Evolutionary conservation across 169 alveolate genomes (phyloP).

Genomic region (Plasmodium coatneyi): DNA sequence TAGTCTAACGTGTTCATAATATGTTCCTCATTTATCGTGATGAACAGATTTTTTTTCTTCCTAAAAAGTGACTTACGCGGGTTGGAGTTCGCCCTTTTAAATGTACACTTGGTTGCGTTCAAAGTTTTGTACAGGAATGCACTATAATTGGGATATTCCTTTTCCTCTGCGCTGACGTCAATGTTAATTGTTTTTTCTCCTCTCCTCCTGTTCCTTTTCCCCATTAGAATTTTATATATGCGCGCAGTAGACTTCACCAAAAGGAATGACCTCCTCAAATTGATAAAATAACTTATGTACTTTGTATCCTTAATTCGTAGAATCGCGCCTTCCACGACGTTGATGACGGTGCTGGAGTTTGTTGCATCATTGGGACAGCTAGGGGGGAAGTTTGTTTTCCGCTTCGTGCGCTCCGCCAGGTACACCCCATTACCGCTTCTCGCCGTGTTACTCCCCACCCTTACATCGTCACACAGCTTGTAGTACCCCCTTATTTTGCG

Average conservation of each 20-base stretch:
- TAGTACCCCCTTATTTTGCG: conserved; percentile 20
- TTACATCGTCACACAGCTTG: not conserved
- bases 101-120: not conserved
- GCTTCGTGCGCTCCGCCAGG: not conserved
- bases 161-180: not conserved
- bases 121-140: not conserved
- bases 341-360: not conserved
- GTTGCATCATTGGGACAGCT: not conserved
- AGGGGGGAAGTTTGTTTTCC: too few species aligned
- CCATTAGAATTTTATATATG: conserved; percentile 7
- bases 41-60: conserved; percentile 33
- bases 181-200: not conserved
- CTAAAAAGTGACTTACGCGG: not conserved
- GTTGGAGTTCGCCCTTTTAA: not conserved
- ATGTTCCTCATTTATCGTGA: conserved; percentile 50
- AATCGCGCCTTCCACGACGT: conserved; percentile 21
- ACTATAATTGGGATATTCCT: not conserved
- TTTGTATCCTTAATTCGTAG: conserved; percentile 33
- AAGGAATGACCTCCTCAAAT: conserved; percentile 36
- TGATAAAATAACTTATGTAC: conserved; percentile 16
- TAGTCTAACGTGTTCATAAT: conserved; percentile 16
- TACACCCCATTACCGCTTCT: not conserved
- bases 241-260: not conserved
- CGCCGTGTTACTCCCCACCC: not conserved
- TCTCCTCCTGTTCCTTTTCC: not conserved